phyloP scores from a whole-genome alignment of 345 rosid species.

The Aethionema arabicum region DNA sequence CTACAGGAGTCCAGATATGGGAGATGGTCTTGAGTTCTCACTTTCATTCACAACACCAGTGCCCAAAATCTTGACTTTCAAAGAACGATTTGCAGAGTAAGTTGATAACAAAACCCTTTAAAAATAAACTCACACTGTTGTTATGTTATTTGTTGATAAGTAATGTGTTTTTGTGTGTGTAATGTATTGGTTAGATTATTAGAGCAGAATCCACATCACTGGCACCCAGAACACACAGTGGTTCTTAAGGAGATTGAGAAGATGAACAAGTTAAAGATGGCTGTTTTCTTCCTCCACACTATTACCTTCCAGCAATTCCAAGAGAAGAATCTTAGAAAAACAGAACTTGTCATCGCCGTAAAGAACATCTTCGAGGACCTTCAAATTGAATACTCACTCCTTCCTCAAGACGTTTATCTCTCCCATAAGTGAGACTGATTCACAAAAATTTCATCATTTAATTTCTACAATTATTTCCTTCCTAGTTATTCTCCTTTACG shows the following conservation, averaged over 20 bases:
- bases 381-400: conserved; percentile 43
- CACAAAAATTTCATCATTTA: no score
- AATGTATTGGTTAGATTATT: conserved; percentile 38
- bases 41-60: conserved; percentile 58
- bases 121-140: not conserved
- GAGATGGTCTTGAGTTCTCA: conserved; percentile 60
- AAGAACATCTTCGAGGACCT: conserved; percentile 50
- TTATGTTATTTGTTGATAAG: no score
- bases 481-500: no score
- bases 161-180: conserved; percentile 1
- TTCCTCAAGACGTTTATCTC: conserved; percentile 50
- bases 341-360: conserved; percentile 49
- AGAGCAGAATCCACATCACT: conserved; percentile 33
- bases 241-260: conserved; percentile 47
- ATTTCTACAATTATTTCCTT: no score
- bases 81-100: conserved; percentile 54
- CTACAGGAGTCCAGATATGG: conserved; percentile 70
- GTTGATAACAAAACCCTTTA: not conserved
- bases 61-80: conserved; percentile 49
- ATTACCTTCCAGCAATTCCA: conserved; percentile 50
- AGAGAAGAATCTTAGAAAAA: conserved; percentile 45
- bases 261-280: conserved; percentile 43
- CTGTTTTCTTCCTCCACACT: conserved; percentile 36
- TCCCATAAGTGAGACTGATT: no score
- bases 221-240: conserved; percentile 39